Evolutionary conservation across 192 early-diverging fungal genomes (phyloP).

Genomic region (Thamnidium elegans): DNA sequence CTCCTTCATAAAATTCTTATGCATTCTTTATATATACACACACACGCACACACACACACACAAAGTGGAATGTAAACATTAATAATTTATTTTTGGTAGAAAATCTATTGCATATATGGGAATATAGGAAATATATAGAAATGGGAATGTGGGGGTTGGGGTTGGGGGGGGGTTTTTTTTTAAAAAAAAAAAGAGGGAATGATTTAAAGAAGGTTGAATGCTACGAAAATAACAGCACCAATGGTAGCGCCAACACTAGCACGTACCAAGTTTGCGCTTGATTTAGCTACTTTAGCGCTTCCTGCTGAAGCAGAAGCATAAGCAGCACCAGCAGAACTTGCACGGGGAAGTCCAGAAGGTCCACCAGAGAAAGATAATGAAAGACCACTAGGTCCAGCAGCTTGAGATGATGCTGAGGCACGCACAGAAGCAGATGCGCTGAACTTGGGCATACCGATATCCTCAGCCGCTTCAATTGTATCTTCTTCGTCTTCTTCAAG

Average conservation of each 20-base stretch:
- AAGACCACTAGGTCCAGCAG: background rate
- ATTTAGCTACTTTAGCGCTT: background rate
- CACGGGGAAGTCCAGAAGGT: background rate
- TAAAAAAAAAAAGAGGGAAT: conserved; percentile 7
- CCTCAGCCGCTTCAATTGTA: background rate
- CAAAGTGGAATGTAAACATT: too few species aligned
- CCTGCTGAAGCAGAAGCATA: background rate
- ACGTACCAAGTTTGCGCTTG: conserved; percentile 5
- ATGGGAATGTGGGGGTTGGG: background rate
- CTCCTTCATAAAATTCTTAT: too few species aligned
- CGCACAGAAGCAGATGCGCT: background rate
- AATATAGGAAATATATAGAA: background rate
- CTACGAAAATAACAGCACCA: background rate
- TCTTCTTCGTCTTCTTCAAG: background rate
- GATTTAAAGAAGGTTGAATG: conserved; percentile 3
- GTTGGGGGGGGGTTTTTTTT: background rate
- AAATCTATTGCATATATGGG: background rate
- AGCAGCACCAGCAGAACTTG: conserved; percentile 1
- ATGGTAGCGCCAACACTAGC: conserved; percentile 1
- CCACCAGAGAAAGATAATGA: background rate
- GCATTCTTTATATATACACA: too few species aligned
- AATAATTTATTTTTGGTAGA: too few species aligned
- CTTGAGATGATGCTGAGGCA: background rate
- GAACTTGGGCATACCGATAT: background rate
- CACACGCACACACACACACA: too few species aligned